Conservation (phyloP, 257 asterid species). For the Mentha longifolia region DNA sequence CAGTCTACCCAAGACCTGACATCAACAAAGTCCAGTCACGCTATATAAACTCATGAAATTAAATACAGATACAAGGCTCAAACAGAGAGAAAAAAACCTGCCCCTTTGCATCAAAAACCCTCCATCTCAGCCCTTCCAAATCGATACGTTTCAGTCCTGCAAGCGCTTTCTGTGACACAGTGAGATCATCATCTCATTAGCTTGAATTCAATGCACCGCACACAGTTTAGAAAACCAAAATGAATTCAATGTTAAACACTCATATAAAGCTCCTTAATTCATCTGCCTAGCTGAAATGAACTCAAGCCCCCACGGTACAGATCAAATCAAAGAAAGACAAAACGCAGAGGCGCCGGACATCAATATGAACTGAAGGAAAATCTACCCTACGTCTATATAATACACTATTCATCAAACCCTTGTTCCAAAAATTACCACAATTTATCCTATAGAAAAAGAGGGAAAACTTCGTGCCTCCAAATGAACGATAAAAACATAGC, state of each 20-base stretch:
- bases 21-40: constrained; percentile 22
- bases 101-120: constrained; percentile 94
- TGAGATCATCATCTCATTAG: constrained; percentile 26
- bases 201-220: neutral
- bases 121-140: constrained; percentile 94
- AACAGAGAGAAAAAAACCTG: constrained; percentile 53
- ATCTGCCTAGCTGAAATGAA: constrained; percentile 2
- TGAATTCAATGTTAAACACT: neutral
- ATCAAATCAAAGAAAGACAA: constrained; percentile 14
- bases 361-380: neutral
- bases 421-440: neutral
- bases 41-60: neutral
- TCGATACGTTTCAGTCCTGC: constrained; percentile 84
- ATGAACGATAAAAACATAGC: neutral
- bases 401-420: constrained; percentile 13
- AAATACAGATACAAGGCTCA: neutral
- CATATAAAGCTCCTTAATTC: neutral
- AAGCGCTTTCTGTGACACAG: constrained; percentile 71
- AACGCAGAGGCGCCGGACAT: constrained; percentile 5
- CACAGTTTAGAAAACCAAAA: no score
- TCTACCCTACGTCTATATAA: constrained; percentile 4
- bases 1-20: constrained; percentile 82
- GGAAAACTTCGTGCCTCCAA: neutral
- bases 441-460: neutral
- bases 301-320: neutral